Evolutionary conservation across 2,329 filamentous ascomycete species (phyloP).

Genomic region (Microsporum audouinii): DNA sequence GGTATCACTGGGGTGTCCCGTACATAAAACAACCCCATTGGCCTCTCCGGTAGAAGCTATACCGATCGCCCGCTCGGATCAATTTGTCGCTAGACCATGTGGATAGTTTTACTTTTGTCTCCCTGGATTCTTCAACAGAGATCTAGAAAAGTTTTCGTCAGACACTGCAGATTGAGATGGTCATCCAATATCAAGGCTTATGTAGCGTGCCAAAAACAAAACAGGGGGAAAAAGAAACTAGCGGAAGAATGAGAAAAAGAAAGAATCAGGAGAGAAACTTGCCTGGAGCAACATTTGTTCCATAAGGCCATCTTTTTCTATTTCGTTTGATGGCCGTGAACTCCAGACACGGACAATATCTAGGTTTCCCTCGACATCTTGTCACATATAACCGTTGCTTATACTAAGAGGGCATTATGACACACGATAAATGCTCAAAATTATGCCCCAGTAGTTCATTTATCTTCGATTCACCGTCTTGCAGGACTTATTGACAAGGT

Average conservation of each 20-base stretch:
- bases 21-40: constrained; percentile 3
- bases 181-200: neutral
- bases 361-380: neutral
- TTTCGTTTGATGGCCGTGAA: neutral
- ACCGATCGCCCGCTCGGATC: neutral
- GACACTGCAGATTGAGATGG: neutral
- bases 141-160: neutral
- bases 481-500: neutral
- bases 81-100: constrained; percentile 2
- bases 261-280: neutral
- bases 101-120: neutral
- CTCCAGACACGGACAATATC: neutral
- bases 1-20: neutral
- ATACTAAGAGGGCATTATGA: neutral
- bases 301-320: neutral
- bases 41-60: neutral
- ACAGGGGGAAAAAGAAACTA: neutral
- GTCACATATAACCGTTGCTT: neutral
- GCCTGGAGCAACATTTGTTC: neutral
- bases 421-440: neutral
- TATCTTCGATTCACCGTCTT: neutral
- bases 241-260: neutral
- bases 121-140: constrained; percentile 1
- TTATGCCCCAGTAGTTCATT: neutral
- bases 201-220: neutral